These are phyloP conservation scores for Plantago ovata DNA, from an alignment of 257 asterid species.

Conservation along the genomic window DNA sequence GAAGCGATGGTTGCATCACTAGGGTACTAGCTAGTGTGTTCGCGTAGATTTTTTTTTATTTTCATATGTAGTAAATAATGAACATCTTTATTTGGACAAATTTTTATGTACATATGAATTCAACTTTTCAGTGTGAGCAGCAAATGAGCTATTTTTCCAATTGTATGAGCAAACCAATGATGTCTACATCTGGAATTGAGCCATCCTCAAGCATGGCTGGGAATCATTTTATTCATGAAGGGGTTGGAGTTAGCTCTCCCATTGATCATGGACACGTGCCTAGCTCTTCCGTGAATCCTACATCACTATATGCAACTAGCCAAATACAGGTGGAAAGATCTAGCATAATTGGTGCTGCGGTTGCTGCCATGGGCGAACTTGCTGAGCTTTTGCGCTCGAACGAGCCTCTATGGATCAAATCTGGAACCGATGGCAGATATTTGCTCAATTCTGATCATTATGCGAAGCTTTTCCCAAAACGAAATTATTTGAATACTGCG, in stretches of 20 bases:
- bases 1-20: not conserved
- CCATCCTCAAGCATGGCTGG: conserved; percentile 13
- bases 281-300: conserved; percentile 16
- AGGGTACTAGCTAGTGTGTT: not conserved
- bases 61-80: not conserved
- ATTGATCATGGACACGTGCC: conserved; percentile 18
- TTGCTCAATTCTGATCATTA: conserved; percentile 44
- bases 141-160: conserved; percentile 6
- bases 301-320: conserved; percentile 9
- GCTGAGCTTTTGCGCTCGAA: conserved; percentile 42
- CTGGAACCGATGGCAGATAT: conserved; percentile 37
- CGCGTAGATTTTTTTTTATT: not conserved
- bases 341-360: conserved; percentile 30
- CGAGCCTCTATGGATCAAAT: conserved; percentile 58
- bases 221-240: conserved; percentile 21
- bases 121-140: conserved; percentile 26
- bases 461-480: conserved; percentile 45
- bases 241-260: conserved; percentile 19
- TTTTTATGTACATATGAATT: not conserved
- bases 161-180: conserved; percentile 27
- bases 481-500: conserved; percentile 25
- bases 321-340: conserved; percentile 35
- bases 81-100: not conserved
- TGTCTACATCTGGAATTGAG: conserved; percentile 19
- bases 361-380: conserved; percentile 51